Evolutionary conservation across 768 basidiomycete species (phyloP), one percentile per base, ranked within the genome.

Genomic region (Chalciporus pseudorubinellus): DNA sequence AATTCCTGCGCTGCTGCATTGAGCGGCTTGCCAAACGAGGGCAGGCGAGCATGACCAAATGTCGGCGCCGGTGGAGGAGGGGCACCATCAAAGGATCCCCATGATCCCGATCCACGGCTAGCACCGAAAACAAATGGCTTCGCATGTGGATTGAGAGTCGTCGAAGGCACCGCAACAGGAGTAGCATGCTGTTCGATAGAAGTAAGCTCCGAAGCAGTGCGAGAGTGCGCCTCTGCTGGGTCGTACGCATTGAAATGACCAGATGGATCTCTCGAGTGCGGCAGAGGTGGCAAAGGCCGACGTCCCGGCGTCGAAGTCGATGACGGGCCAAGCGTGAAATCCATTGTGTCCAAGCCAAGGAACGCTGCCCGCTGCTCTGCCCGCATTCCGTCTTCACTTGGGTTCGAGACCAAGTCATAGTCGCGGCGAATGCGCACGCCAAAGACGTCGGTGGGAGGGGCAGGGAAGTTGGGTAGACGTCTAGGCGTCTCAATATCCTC

Each of bases 81-180:
- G 55, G 33, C 20, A 41, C 58, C 40, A 49, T 64, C 66, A 49
- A 64, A 51, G 6, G 70, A 67, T 19, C 64, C 64, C 54, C 67
- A 70, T 14, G 74, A 72, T 28, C 62, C 68, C 33, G 71, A 72
- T 19, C 58, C 62, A 50, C 66, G 70, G 36, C 61, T 66, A 29
- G 70, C 53, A 47, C 87, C 88, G 64, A 92, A 92, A 9, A 91
- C 84, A 57, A 93, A 93, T 0, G 91, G 89, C 62, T 89, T 89
- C 6, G 91, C 91, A 44, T 81, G 76, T 0, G 91, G 91, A 64
- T 93, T 93, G 44, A 91, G 76, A 3, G 78, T 38, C 52, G 52
- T 55, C 43, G 57, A 48, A 59, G 56, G 58, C 44, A 55, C 53
- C 6, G 47, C 57, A 44, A 58, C 53, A 39, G 62, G 48, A 3